Conservation (phyloP, 805 yeast species). For the Candida vaughaniae region DNA sequence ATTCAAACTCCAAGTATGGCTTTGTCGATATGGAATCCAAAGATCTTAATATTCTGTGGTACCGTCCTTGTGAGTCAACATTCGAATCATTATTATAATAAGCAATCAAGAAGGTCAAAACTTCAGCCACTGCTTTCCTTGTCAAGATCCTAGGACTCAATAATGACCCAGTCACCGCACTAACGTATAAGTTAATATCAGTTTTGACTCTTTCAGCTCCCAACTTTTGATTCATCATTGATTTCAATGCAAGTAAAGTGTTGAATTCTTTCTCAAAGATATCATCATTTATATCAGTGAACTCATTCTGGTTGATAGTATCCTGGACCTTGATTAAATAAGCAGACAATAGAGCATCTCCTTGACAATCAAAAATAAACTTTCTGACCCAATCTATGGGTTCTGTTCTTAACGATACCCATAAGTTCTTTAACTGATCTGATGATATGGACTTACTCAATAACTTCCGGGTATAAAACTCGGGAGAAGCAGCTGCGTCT, state of each 20-base stretch:
- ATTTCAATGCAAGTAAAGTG: conserved; percentile 74
- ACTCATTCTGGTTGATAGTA: conserved; percentile 30
- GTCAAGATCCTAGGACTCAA: conserved; percentile 74
- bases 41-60: conserved; percentile 55
- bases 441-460: conserved; percentile 67
- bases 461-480: conserved; percentile 70
- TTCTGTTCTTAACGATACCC: conserved; percentile 92
- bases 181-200: conserved; percentile 44
- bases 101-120: conserved; percentile 51
- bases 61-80: conserved; percentile 39
- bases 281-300: conserved; percentile 45
- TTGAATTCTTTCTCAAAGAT: conserved; percentile 70
- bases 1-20: conserved; percentile 40
- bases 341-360: conserved; percentile 73
- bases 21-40: conserved; percentile 43
- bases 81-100: conserved; percentile 29
- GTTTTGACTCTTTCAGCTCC: conserved; percentile 60
- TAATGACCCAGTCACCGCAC: conserved; percentile 69
- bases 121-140: conserved; percentile 76
- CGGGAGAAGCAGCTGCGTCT: conserved; percentile 52
- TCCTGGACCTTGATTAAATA: conserved; percentile 53
- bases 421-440: conserved; percentile 74
- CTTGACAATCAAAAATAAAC: conserved; percentile 73
- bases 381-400: conserved; percentile 75
- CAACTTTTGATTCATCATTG: conserved; percentile 61